Percentiles rank a stretch among this genome's conserved stretches.
Conservation (phyloP, 768 basidiomycete species). For the Tricholoma flavovirens region DNA sequence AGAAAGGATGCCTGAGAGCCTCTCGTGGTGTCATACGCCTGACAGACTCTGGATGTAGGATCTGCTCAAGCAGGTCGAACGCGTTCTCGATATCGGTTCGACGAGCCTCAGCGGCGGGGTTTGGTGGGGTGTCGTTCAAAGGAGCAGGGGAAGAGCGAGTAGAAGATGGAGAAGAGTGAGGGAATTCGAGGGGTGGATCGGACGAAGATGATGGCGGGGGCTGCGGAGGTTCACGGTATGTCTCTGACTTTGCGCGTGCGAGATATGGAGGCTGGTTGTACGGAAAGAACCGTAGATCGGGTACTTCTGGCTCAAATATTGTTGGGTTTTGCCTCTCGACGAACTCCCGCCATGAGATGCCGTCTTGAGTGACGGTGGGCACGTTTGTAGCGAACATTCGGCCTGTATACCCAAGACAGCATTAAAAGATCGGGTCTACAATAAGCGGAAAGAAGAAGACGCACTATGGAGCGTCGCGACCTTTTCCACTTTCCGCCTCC, state of each 20-base stretch:
- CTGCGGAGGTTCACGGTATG: slow-evolving; percentile 12
- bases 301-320: slow-evolving; percentile 45
- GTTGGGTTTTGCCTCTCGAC: slow-evolving; percentile 75
- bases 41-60: slow-evolving; percentile 75
- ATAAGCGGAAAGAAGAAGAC: slow-evolving; percentile 20
- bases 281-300: slow-evolving; percentile 52
- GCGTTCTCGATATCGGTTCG: slow-evolving; percentile 55
- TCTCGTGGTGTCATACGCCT: slow-evolving; percentile 70
- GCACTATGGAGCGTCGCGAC: slow-evolving; percentile 85
- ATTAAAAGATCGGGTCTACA: not conserved
- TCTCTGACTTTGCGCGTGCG: slow-evolving; percentile 11
- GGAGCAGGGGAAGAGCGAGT: slow-evolving; percentile 6
- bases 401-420: slow-evolving; percentile 39
- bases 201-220: slow-evolving; percentile 4
- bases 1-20: slow-evolving; percentile 77
- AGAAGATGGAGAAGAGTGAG: slow-evolving; percentile 1
- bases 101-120: slow-evolving; percentile 32
- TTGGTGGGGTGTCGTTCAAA: slow-evolving; percentile 4
- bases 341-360: slow-evolving; percentile 67
- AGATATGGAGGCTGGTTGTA: slow-evolving; percentile 30
- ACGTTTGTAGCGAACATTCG: slow-evolving; percentile 90
- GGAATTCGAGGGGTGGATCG: slow-evolving; percentile 7
- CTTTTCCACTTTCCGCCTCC: slow-evolving; percentile 76
- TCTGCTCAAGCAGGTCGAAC: slow-evolving; percentile 66
- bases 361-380: slow-evolving; percentile 63